These are phyloP conservation scores for Phytophthora hybrid DNA, from an alignment of 352 stramenopile genomes.

Conservation along the genomic window DNA sequence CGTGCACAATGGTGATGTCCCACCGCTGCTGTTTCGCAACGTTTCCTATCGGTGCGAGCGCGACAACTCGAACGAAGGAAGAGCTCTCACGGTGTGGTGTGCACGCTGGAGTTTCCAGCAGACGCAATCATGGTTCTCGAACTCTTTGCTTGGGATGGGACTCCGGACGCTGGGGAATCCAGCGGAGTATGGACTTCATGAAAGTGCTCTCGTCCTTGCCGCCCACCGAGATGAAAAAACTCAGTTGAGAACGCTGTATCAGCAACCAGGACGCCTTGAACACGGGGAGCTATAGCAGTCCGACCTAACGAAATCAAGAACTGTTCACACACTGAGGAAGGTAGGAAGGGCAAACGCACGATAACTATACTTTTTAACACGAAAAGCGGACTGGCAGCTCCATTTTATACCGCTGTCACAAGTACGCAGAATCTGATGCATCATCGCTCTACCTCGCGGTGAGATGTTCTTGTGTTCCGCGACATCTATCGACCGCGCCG, in stretches of 20 bases:
- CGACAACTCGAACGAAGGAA: not conserved
- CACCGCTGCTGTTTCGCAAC: no score
- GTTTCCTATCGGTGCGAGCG: not conserved
- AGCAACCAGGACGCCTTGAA: not conserved
- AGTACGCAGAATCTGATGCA: not conserved
- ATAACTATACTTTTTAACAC: slow-evolving; percentile 44
- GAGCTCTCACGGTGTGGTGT: not conserved
- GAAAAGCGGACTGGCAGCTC: slow-evolving; percentile 24
- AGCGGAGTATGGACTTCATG: not conserved
- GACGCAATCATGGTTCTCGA: not conserved
- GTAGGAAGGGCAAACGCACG: slow-evolving; percentile 25
- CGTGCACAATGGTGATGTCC: no score
- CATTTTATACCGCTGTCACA: slow-evolving; percentile 36
- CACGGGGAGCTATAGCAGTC: not conserved
- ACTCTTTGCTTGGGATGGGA: not conserved
- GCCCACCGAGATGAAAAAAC: not conserved
- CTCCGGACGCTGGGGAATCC: not conserved
- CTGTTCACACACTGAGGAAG: not conserved
- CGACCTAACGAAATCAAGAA: not conserved
- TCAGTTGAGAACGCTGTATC: not conserved
- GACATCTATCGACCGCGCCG: slow-evolving; percentile 15
- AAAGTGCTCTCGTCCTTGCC: not conserved
- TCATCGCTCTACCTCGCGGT: slow-evolving; percentile 12
- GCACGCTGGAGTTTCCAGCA: not conserved
- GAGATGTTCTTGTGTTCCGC: slow-evolving; percentile 3